Evolutionary conservation across 768 basidiomycete species (phyloP), one percentile per base, ranked within the genome.

Genomic region (Crucibulum laeve): DNA sequence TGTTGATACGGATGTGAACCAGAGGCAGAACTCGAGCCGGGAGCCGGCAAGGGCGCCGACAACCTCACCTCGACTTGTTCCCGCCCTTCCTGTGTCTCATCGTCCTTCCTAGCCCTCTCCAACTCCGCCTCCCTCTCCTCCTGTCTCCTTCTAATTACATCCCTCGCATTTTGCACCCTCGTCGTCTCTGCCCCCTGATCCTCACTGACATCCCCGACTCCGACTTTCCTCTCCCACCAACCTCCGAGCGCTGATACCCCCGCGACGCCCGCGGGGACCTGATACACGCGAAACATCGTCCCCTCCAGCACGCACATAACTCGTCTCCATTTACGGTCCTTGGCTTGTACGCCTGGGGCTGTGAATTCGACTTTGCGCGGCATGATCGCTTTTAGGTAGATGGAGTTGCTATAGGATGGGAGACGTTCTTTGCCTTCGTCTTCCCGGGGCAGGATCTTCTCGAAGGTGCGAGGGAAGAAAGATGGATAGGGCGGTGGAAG

Each of bases 351-450:
- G 5, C 93, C 93, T 0, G 93, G 91, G 8, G 74, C 63, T 3
- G 65, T 69, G 58, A 99, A 98, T 70, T 99, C 96, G 82, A 93
- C 79, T 72, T 99, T 99, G 37, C 89, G 80, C 1, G 87, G 86
- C 69, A 99, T 77, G 42, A 83, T 73, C 3, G 84, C 90, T 25
- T 79, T 75, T 53, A 97, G 79, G 55, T 89, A 83, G 14, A 98
- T 77, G 13, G 71, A 65, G 64, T 96, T 97, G 47, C 76, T 77
- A 61, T 99, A 99, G 4, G 60, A 32, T 0, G 96, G 96, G 1
- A 99, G 73, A 28, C 60, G 61, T 62, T 99, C 95, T 37, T 53
- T 64, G 6, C 91, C 95, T 58, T 95, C 95, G 47, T 94, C 90
- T n/a, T 87, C 86, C 7, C 73, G 69, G 1, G 79, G 77, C 52